Evolutionary conservation across 2,329 filamentous ascomycete species (phyloP), one percentile per base, ranked within the genome.

Genomic region (Penicillium italicum): DNA sequence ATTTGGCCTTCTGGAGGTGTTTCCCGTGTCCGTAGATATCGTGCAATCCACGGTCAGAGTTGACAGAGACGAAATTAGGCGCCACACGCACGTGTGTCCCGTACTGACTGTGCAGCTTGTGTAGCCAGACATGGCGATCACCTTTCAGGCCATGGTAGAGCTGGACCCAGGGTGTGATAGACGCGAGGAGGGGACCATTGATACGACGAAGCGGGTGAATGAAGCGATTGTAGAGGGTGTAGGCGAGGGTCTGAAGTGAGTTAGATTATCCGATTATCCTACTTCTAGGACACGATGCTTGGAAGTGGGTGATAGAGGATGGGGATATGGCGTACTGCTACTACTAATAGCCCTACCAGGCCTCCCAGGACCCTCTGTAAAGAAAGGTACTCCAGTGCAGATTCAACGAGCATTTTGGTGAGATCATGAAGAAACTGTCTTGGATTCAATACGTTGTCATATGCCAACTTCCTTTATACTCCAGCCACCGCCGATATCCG

Each of bases 11-110:
- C 50, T 72, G 66, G n/a, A 76, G 58, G 1, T 66, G 63, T 55
- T 75, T 76, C 5, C 72, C 72, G 41, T 74, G 71, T 1, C 73
- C 72, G 52, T 76, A 76, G 50, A 76, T 76, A 43, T 75, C 73
- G 54, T 71, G 68, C 5, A 72, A 59, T 5, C 88, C 87, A 8
- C 81, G 80, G 58, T 82, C 82, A 52, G 85, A 86, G 78, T 94
- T 93, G 76, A 95, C 84, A 1, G 86, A 90, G 40, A 96, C 76
- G 57, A 83, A 84, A 72, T 91, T 90, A 42, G 90, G 90, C 0
- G 88, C 88, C 62, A 88, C 89, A 28, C 90, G 88, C n/a, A 93
- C 87, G 48, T 85, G 66, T 16, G 58, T 65, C 5, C 88, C 89
- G 66, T 95, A 91, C 68, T 81, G 80, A 63, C 86, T 76, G 70